These are phyloP conservation scores for Fraxinus xanthoxyloides DNA, from an alignment of 305 asterid genomes.

Conservation along the genomic window DNA sequence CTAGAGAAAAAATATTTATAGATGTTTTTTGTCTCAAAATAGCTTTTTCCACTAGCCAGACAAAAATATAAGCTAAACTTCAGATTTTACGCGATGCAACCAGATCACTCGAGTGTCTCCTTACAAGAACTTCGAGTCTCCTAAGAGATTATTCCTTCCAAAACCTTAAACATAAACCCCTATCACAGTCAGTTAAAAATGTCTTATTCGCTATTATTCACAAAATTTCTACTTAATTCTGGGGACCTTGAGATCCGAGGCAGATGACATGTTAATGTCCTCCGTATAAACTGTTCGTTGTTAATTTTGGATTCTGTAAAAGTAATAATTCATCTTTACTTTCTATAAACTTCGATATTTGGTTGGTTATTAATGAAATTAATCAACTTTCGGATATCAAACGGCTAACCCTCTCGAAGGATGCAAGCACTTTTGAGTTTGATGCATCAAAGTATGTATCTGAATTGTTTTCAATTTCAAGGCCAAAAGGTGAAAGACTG, in stretches of 20 bases:
- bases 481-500: neutral
- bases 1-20: neutral
- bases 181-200: neutral
- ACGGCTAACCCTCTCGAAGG: neutral
- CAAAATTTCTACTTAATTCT: neutral
- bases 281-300: neutral
- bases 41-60: neutral
- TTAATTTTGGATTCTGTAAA: neutral
- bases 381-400: neutral
- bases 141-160: neutral
- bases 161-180: neutral
- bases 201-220: neutral
- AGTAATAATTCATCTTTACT: neutral
- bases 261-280: neutral
- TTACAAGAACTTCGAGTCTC: neutral
- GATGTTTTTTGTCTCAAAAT: neutral
- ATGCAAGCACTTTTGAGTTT: neutral
- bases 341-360: neutral
- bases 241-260: neutral
- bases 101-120: neutral
- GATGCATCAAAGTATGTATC: neutral
- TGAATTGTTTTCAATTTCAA: neutral
- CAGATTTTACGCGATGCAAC: neutral
- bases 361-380: neutral
- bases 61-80: neutral